Evolutionary conservation across 257 asterid genomes (phyloP).

Genomic region (Perilla frutescens): DNA sequence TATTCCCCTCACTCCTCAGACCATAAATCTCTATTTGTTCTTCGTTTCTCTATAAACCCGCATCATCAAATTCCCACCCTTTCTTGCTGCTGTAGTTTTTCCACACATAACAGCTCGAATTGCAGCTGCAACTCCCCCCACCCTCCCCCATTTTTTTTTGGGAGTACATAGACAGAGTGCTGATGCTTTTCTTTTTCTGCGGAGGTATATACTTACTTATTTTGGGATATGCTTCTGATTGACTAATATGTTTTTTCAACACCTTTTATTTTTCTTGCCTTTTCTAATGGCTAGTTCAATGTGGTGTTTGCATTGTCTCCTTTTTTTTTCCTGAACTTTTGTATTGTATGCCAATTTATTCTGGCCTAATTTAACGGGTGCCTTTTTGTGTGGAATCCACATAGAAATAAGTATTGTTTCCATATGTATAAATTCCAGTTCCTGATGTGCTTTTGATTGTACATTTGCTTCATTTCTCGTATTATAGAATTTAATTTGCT

Average conservation of each 20-base stretch:
- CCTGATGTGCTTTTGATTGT: background rate
- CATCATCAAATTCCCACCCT: slow-evolving; percentile 3
- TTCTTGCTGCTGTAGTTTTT: slow-evolving; percentile 13
- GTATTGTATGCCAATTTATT: background rate
- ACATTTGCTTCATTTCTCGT: background rate
- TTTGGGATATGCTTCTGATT: too few species aligned
- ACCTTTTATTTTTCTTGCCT: background rate
- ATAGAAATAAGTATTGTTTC: slow-evolving; percentile 16
- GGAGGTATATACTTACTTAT: slow-evolving; percentile 14
- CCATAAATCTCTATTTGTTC: background rate
- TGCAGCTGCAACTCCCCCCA: background rate
- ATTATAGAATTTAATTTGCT: background rate
- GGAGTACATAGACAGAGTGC: slow-evolving; percentile 3
- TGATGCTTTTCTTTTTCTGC: background rate
- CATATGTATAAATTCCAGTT: background rate
- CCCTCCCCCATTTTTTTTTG: background rate
- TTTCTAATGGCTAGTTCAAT: slow-evolving; percentile 10
- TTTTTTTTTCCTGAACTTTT: slow-evolving; percentile 11
- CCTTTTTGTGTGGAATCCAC: slow-evolving; percentile 43
- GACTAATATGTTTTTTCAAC: background rate
- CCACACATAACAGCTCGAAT: slow-evolving; percentile 4
- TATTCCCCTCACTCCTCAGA: slow-evolving; percentile 25
- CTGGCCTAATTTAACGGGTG: too few species aligned
- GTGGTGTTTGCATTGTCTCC: slow-evolving; percentile 25
- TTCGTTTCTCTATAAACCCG: too few species aligned